These are phyloP conservation scores for Kuraishia hungarica DNA, from an alignment of 805 yeast genomes.

Conservation along the genomic window DNA sequence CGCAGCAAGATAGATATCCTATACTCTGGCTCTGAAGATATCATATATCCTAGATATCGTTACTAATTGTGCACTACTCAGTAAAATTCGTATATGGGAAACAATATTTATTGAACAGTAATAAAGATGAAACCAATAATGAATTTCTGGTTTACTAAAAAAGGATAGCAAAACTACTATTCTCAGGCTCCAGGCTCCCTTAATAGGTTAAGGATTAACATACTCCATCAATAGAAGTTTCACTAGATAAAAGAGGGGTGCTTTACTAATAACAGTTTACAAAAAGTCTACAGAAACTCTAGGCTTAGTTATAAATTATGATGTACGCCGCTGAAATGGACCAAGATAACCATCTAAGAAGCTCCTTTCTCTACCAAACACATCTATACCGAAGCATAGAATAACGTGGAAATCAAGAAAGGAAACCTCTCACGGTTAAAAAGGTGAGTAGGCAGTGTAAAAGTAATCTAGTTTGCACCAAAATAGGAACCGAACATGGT, in stretches of 20 bases:
- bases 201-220: too few species aligned
- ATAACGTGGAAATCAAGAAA: conserved; percentile 6
- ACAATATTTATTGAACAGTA: background rate
- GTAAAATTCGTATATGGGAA: background rate
- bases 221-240: too few species aligned
- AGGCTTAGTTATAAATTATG: background rate
- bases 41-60: too few species aligned
- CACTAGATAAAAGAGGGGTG: too few species aligned
- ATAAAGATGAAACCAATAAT: too few species aligned
- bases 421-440: conserved; percentile 19
- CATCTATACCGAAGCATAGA: conserved; percentile 10
- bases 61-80: too few species aligned
- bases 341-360: conserved; percentile 39
- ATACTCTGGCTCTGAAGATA: too few species aligned
- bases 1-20: too few species aligned
- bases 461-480: conserved; percentile 74
- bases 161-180: too few species aligned
- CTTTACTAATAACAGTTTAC: too few species aligned
- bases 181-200: too few species aligned
- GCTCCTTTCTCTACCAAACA: conserved; percentile 1
- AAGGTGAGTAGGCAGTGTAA: conserved; percentile 67
- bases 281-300: background rate
- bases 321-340: conserved; percentile 61
- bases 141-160: too few species aligned
- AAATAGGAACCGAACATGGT: conserved; percentile 78